A percentile compares a stretch with the other conserved stretches of the same genome.
Conservation (phyloP, 2,329 filamentous ascomycete species). For the Sclerotinia borealis region DNA sequence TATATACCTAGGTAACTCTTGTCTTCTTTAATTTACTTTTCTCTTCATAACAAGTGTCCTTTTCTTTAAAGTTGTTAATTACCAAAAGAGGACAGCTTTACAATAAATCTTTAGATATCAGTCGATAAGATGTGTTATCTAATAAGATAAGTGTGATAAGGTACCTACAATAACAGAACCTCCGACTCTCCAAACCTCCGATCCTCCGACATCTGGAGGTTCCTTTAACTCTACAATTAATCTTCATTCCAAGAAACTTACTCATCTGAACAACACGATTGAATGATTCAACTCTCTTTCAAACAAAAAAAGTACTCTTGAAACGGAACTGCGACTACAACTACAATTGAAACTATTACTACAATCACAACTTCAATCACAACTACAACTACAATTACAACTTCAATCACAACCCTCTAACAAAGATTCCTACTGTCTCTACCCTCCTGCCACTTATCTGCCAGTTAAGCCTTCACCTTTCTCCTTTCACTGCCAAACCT, state of each 20-base stretch:
- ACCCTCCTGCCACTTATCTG: too few species aligned
- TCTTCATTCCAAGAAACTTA: background rate
- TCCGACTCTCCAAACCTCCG: background rate
- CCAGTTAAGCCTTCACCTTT: background rate
- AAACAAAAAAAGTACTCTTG: background rate
- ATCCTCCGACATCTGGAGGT: background rate
- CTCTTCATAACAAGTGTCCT: conserved; percentile 6
- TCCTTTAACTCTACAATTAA: background rate
- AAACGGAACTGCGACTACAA: background rate
- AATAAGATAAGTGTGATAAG: background rate
- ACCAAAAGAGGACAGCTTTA: conserved; percentile 15
- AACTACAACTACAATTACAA: background rate
- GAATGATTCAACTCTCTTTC: background rate
- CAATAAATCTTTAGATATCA: background rate
- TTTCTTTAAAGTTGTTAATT: background rate
- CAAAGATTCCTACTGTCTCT: background rate
- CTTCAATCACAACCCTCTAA: background rate
- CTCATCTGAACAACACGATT: background rate
- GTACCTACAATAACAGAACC: too few species aligned
- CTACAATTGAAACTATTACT: background rate
- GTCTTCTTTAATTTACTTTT: background rate
- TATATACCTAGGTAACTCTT: background rate
- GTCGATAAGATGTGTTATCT: conserved; percentile 11
- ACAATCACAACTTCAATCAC: background rate
- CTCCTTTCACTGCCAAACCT: background rate